Evolutionary conservation across 805 yeast genomes (phyloP).

Genomic region (Ogataea pilisensis): DNA sequence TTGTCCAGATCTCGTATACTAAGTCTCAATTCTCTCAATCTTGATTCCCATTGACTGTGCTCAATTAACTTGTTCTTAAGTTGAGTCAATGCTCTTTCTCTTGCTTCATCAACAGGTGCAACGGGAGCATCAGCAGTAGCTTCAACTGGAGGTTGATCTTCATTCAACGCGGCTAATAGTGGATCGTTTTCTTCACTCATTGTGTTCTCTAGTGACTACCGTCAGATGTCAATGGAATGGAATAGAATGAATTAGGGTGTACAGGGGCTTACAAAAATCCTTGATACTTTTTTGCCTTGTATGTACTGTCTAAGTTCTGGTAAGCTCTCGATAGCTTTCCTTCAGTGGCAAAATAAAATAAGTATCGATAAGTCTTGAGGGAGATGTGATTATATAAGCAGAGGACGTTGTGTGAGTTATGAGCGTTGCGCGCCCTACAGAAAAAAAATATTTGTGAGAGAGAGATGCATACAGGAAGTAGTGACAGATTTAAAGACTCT

Average conservation of each 20-base stretch:
- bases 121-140: conserved; percentile 3
- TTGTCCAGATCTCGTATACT: conserved; percentile 80
- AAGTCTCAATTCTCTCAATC: conserved; percentile 77
- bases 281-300: background rate
- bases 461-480: no score
- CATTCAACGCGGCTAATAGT: conserved; percentile 62
- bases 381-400: no score
- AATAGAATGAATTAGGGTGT: no score
- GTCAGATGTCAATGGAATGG: no score
- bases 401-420: no score
- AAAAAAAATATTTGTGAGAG: background rate
- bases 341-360: background rate
- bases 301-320: no score
- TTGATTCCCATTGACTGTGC: conserved; percentile 92
- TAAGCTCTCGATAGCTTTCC: background rate
- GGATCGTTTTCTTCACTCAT: conserved; percentile 62
- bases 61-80: conserved; percentile 85
- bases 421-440: background rate
- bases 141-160: conserved; percentile 22
- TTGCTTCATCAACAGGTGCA: conserved; percentile 28
- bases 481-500: no score
- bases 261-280: no score
- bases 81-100: conserved; percentile 70
- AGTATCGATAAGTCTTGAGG: background rate
- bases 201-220: no score